Percentiles rank a stretch among this genome's conserved stretches.
phyloP scores from a whole-genome alignment of 2,329 filamentous ascomycete genomes.

The Talaromyces sp. region DNA sequence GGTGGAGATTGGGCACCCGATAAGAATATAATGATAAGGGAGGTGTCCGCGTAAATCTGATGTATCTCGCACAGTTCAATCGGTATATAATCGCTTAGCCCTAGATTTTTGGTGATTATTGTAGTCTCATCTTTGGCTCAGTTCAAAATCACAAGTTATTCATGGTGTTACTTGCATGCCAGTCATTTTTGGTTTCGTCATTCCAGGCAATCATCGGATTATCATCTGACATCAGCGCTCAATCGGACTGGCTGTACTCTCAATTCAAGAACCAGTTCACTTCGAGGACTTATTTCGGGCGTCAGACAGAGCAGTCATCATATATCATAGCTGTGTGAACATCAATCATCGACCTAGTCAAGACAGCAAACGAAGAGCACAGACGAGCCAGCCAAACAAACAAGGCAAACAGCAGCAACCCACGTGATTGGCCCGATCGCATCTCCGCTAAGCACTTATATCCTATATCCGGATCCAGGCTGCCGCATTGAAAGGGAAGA shows the following conservation, averaged over 20 bases:
- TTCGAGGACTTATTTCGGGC: neutral
- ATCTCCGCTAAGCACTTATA: neutral
- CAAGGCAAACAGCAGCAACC: neutral
- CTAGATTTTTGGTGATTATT: neutral
- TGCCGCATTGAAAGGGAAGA: neutral
- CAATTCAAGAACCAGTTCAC: neutral
- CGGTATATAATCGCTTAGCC: neutral
- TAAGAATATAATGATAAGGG: conserved; percentile 1
- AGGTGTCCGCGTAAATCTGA: neutral
- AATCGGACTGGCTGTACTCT: neutral
- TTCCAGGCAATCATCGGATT: neutral
- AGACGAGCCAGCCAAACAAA: neutral
- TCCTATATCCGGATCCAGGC: conserved; percentile 1
- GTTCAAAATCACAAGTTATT: neutral
- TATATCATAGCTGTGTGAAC: neutral
- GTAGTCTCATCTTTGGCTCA: neutral
- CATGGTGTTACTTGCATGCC: neutral
- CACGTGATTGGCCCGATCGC: conserved; percentile 13
- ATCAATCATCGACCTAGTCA: neutral
- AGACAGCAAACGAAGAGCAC: neutral
- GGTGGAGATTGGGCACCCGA: conserved; percentile 1
- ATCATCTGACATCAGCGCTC: neutral
- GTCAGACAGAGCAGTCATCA: neutral
- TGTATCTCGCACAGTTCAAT: neutral
- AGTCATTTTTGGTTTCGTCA: neutral